Base-by-base conservation (phyloP, 768 basidiomycete species). In the Termitomyces sp. region DNA sequence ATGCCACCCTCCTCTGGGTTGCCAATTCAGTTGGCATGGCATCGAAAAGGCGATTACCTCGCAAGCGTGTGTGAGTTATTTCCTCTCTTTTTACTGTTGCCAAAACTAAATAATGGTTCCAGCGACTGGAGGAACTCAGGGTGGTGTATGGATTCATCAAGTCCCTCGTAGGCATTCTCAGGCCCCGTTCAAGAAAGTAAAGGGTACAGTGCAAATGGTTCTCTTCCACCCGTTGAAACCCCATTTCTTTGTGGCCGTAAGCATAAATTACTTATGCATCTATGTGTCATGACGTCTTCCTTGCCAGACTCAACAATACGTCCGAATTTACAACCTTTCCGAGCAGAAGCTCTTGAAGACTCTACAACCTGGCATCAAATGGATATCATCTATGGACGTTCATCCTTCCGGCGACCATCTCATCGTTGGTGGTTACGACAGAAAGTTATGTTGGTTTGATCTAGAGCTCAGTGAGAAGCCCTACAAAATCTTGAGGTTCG, bases 391-490 rank as follows among this genome's bases (percentile, higher is more conserved):
- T 10, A 88, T 99, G 87, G 95, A 98, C 69, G 82, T 99, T 26
- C 97, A 99, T 72, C 92, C 96, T 22, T 88, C 89, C 51, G 93
- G 93, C 29, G 95, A 98, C 66, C 94, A 99, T 76, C 77, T 99
- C 59, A 93, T 99, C 60, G 92, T 99, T 50, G 97, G 97, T 58
- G 93, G 93, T 47, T 98, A 98, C 71, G 97, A 99, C 75, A 88
- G 91, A 64, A 97, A 98, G 71, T 76, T 99, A 16, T 95, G 94
- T 71, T 99, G 97, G 97, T 98, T 98, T 71, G 97, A 99, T 76
- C 78, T 99, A 62, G 97, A 98, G 67, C 84, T 99, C 55, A 92
- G 89, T 64, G 89, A 92, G 61, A 97, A 96, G 71, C 97, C 97
- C 1, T 99, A 96, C 81, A 98, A 97, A 75, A 85, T 97, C 55